Conservation (phyloP, 2,329 filamentous ascomycete species). For the Diaporthe citrichinensis region DNA sequence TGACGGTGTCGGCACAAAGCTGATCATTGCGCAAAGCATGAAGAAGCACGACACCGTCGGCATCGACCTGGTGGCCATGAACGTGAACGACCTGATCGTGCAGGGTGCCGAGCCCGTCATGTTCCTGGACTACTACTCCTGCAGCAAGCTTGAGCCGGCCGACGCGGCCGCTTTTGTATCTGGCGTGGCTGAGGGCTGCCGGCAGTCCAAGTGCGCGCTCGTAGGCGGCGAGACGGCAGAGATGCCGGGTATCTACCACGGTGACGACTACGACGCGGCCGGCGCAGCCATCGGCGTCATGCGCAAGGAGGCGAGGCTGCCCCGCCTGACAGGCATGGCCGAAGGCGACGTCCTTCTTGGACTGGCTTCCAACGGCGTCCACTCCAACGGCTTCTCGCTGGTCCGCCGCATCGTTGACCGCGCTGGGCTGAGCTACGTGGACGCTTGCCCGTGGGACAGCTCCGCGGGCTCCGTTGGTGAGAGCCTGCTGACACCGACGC, state of each 20-base stretch:
- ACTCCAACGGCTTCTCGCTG: slow-evolving; percentile 99
- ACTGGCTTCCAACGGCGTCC: slow-evolving; percentile 86
- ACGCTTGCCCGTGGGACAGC: slow-evolving; percentile 82
- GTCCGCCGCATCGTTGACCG: slow-evolving; percentile 88
- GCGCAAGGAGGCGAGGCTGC: slow-evolving; percentile 77
- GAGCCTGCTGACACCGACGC: slow-evolving; percentile 87
- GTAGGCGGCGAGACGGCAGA: slow-evolving; percentile 98
- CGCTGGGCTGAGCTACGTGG: slow-evolving; percentile 78
- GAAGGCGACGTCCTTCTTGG: slow-evolving; percentile 89
- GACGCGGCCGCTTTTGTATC: slow-evolving; percentile 89
- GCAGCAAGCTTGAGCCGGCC: slow-evolving; percentile 85
- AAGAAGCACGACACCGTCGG: slow-evolving; percentile 94
- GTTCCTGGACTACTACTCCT: slow-evolving; percentile 98
- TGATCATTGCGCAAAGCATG: slow-evolving; percentile 94
- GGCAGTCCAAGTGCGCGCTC: slow-evolving; percentile 86
- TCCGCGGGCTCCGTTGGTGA: slow-evolving; percentile 71
- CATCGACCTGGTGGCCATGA: slow-evolving; percentile 98
- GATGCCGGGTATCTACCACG: slow-evolving; percentile 95
- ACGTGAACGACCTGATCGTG: slow-evolving; percentile 97
- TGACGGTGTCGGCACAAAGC: slow-evolving; percentile 96
- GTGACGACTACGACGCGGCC: slow-evolving; percentile 92
- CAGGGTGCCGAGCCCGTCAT: slow-evolving; percentile 95
- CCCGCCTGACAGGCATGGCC: slow-evolving; percentile 81
- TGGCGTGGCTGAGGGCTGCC: slow-evolving; percentile 90
- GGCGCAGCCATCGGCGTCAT: slow-evolving; percentile 92